These are phyloP conservation scores for Luffa acutangula DNA, from an alignment of 306 rosid species.

Conservation along the genomic window DNA sequence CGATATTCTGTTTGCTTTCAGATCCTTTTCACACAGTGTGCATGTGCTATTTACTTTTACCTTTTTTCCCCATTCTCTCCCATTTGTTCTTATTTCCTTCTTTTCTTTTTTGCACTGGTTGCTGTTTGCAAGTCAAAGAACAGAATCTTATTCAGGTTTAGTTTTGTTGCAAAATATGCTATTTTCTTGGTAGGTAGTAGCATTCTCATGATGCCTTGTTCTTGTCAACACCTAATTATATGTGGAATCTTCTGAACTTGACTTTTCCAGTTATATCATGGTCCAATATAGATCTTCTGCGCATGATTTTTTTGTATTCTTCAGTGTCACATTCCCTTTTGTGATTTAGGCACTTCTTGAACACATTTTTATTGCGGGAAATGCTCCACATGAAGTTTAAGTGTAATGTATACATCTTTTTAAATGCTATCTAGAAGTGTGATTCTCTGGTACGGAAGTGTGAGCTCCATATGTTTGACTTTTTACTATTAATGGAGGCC, in stretches of 20 bases:
- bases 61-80: background rate
- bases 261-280: background rate
- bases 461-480: background rate
- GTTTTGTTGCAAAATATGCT: background rate
- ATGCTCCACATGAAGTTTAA: background rate
- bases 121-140: background rate
- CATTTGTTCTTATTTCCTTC: background rate
- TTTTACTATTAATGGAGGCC: background rate
- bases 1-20: constrained; percentile 3
- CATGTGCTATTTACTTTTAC: background rate
- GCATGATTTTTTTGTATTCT: background rate
- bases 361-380: background rate
- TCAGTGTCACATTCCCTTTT: background rate
- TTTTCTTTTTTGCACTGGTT: background rate
- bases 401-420: background rate
- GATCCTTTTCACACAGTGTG: background rate
- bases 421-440: background rate
- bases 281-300: background rate
- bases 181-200: background rate
- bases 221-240: background rate
- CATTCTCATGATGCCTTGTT: background rate
- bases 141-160: background rate
- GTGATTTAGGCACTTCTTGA: background rate
- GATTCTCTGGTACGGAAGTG: background rate
- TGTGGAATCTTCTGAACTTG: background rate